A percentile compares a stretch with the other conserved stretches of the same genome.
Evolutionary conservation across 805 yeast genomes (phyloP).

Genomic region (Wickerhamomyces rabaulensis): DNA sequence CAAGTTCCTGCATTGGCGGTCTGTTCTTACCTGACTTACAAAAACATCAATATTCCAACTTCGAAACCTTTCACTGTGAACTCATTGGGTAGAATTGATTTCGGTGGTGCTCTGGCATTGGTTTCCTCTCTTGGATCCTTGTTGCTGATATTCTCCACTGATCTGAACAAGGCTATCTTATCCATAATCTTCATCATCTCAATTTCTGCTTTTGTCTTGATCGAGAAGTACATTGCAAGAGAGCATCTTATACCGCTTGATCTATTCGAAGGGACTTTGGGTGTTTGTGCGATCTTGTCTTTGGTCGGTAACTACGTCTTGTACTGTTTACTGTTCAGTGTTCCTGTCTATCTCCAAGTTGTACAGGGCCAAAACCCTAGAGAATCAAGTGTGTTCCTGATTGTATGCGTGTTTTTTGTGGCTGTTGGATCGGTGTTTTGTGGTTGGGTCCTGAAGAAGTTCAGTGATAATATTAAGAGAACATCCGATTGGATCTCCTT

Average conservation of each 20-base stretch:
- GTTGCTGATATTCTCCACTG: constrained; percentile 21
- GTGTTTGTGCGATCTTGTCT: constrained; percentile 31
- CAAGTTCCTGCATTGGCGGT: constrained; percentile 34
- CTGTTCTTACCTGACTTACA: constrained; percentile 20
- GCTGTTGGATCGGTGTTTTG: too few species aligned
- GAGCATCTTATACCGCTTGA: constrained; percentile 36
- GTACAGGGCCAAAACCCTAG: constrained; percentile 37
- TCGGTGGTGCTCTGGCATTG: constrained; percentile 33
- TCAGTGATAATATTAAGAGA: too few species aligned
- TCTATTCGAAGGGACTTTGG: constrained; percentile 33
- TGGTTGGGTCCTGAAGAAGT: too few species aligned
- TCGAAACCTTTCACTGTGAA: constrained; percentile 26
- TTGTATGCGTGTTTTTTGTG: constrained; percentile 22
- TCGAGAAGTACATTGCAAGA: constrained; percentile 32
- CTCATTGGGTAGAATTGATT: constrained; percentile 33
- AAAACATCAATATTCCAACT: constrained; percentile 27
- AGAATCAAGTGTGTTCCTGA: constrained; percentile 34
- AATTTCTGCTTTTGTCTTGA: constrained; percentile 21
- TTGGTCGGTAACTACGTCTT: constrained; percentile 32
- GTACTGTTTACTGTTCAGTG: constrained; percentile 31
- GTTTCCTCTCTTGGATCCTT: constrained; percentile 30
- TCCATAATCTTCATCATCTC: constrained; percentile 11
- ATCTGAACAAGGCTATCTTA: constrained; percentile 8
- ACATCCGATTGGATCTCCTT: too few species aligned
- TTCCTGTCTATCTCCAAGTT: constrained; percentile 40